Percentiles rank a stretch among this genome's conserved stretches.
Conservation (phyloP, 1,139 yeast genomes). For the Hansenula lynferdii region DNA sequence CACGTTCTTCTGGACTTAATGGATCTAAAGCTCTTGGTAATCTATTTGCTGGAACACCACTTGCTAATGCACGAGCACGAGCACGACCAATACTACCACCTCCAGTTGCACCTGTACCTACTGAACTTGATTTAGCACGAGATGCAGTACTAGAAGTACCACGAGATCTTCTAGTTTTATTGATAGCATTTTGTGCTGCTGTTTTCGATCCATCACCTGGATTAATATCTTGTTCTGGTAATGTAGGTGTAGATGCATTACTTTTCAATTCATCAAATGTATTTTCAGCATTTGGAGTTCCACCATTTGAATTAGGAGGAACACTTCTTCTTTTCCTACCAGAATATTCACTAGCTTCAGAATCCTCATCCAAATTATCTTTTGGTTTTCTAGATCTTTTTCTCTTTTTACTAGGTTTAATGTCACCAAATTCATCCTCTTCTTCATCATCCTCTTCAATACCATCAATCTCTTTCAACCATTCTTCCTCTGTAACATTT, state of each 20-base stretch:
- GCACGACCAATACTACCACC: slow-evolving; percentile 8
- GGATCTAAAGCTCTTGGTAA: slow-evolving; percentile 36
- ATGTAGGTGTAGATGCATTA: slow-evolving; percentile 4
- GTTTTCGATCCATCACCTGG: slow-evolving; percentile 10
- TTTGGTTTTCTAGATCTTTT: slow-evolving; percentile 11
- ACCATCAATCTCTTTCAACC: slow-evolving; percentile 57
- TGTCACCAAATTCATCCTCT: slow-evolving; percentile 8
- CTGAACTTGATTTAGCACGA: background rate
- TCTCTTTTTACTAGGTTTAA: slow-evolving; percentile 13
- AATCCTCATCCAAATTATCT: slow-evolving; percentile 8
- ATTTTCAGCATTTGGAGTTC: slow-evolving; percentile 9
- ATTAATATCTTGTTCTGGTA: background rate
- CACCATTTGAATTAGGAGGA: slow-evolving; percentile 9
- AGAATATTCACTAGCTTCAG: background rate
- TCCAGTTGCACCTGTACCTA: slow-evolving; percentile 7
- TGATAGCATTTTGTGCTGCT: slow-evolving; percentile 11
- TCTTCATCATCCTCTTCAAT: slow-evolving; percentile 27
- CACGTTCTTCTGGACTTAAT: slow-evolving; percentile 38
- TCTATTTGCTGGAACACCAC: slow-evolving; percentile 28
- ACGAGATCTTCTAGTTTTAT: slow-evolving; percentile 7
- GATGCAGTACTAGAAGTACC: slow-evolving; percentile 8
- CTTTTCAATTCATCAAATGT: slow-evolving; percentile 11
- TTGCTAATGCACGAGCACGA: background rate
- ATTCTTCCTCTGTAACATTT: slow-evolving; percentile 71
- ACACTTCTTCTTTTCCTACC: slow-evolving; percentile 23